Base-by-base conservation (phyloP, 192 early-diverging fungal species). In the Rhizophagus prolifer region DNA sequence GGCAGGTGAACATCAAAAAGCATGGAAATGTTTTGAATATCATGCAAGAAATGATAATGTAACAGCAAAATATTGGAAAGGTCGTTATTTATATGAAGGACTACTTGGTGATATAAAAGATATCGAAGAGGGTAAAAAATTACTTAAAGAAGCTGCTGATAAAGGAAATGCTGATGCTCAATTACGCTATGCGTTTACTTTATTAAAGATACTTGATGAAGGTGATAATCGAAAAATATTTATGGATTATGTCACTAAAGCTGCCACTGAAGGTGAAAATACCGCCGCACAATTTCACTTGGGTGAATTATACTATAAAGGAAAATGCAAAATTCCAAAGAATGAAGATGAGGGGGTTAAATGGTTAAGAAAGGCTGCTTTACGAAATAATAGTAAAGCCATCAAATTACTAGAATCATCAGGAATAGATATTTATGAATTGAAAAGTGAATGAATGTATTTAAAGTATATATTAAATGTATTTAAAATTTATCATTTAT, bases 31-130 rank as follows among this genome's bases (percentile, higher is more conserved):
- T 13, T 65, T 65, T 31, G 30, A 65, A 19, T 30, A 30, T 65
- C 63, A 65, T 31, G 63, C 63, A 30, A 28, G 16, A 9, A 16
- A 30, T 31, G 63, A 10, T 31, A 28, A 31, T 31, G 12, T 28
- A 30, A 30, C 16, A 30, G 63, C 63, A 30, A 65, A 65, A 31
- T 65, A 65, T 65, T 65, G 63, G 63, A 65, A 65, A 65, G 63
- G 63, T 28, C 30, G 30, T 36, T 65, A 65, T 65, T 65, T 65
- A 31, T 16, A 14, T 10, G 63, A 65, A 16, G 63, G 63, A 30
- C 30, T 31, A 9, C 10, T 16, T 64, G 13, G 4, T 30, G 14
- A 16, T 34, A 28, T 19, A 3, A 65, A 65, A 65, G 31, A 31
- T 34, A 13, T 1, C 2, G 63, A 14, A 21, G 63, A 65, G 30